Evolutionary conservation across 495 filamentous ascomycete genomes (phyloP), one percentile per base, ranked within the genome.

Genomic region (Xylaria curta): DNA sequence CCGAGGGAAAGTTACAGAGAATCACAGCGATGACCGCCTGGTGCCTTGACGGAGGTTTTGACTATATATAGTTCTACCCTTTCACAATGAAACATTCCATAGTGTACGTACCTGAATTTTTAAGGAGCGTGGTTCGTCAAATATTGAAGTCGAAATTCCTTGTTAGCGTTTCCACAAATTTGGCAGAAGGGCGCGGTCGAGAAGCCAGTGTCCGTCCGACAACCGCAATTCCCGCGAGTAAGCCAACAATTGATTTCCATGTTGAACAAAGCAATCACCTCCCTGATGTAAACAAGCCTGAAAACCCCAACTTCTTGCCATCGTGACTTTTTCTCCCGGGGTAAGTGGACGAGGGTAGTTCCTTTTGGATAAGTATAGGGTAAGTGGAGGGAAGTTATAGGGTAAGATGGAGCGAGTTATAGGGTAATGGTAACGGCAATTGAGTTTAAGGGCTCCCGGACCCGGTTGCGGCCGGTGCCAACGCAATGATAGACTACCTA

Each of bases 311-410:
- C 24, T 51, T 24, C 17, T 24, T 49, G 12, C 36, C 69, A 59
- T 71, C 69, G 69, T 71, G 62, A 60, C 51, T 13, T 59, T 26
- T 15, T 9, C 33, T 2, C 21, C 21, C n/a, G 49, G 65, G 31
- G 13, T 28, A 53, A 15, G 26, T 28, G 6, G 36, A 33, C 65
- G 65, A 28, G 5, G 13, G 42, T 17, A 3, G 63, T 40, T 56
- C 46, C 24, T 42, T 38, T 65, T 47, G 69, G 10, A 71, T 71
- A 71, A 71, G 69, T 65, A 71, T 71, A 65, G 69, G 60, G 69
- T 71, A 71, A 71, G 26, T 36, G 38, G 31, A 61, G 66, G 56
- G 40, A 46, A 69, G 5, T 24, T 51, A 70, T 63, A 70, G 58
- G 56, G 68, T 63, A 70, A 70, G 33, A 63, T 21, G 56, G 56